A percentile compares a stretch with the other conserved stretches of the same genome.
These are phyloP conservation scores for Lupinus albus DNA, from an alignment of 306 rosid genomes.

Conservation along the genomic window DNA sequence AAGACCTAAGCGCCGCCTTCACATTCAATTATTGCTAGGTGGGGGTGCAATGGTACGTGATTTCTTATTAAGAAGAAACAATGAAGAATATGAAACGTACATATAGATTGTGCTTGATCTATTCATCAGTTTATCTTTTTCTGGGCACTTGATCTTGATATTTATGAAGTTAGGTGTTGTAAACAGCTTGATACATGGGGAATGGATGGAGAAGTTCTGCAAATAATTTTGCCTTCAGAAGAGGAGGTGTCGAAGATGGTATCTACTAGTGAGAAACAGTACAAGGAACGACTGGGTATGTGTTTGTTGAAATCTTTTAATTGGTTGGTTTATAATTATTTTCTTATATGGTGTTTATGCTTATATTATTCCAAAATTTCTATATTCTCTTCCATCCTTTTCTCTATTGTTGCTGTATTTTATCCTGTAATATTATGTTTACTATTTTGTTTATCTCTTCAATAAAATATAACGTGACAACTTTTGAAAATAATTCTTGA, in stretches of 20 bases:
- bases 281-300: constrained; percentile 61
- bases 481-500: too few species aligned
- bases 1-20: constrained; percentile 73
- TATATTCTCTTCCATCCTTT: constrained; percentile 32
- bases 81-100: constrained; percentile 31
- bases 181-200: constrained; percentile 78
- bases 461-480: too few species aligned
- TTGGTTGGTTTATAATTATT: constrained; percentile 14
- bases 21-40: constrained; percentile 78
- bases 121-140: constrained; percentile 26
- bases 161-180: constrained; percentile 27
- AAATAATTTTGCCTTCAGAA: constrained; percentile 67
- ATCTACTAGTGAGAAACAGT: constrained; percentile 61
- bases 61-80: constrained; percentile 29
- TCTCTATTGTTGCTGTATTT: constrained; percentile 29
- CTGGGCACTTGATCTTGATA: constrained; percentile 25
- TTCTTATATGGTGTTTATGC: constrained; percentile 10
- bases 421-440: constrained; percentile 16
- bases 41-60: constrained; percentile 79
- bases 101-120: constrained; percentile 21
- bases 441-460: constrained; percentile 2
- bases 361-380: neutral
- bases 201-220: constrained; percentile 78
- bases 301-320: constrained; percentile 27
- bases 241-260: constrained; percentile 66